Evolutionary conservation across 208 protist genomes (phyloP).

Genomic region (Crithidia fasciculata): DNA sequence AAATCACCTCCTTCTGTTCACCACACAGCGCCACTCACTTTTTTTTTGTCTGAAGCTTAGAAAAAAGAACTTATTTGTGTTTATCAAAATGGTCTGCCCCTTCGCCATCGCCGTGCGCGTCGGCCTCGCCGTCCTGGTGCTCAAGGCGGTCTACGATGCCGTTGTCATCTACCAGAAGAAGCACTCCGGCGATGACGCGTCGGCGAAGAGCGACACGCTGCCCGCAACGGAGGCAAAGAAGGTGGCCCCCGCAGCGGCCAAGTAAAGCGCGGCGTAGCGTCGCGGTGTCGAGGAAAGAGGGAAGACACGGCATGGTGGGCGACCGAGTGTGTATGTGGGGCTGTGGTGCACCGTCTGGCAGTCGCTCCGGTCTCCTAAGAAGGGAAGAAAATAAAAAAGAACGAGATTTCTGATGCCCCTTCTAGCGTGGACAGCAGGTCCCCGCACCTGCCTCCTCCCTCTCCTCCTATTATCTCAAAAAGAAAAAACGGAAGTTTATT

Average conservation of each 20-base stretch:
- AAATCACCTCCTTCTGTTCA: too few relatives aligned
- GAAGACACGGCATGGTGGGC: too few relatives aligned
- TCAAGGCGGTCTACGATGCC: conserved; percentile 40
- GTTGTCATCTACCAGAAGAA: conserved; percentile 21
- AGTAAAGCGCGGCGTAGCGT: too few relatives aligned
- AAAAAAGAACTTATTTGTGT: not conserved
- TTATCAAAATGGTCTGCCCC: conserved; percentile 39
- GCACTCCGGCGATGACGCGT: not conserved
- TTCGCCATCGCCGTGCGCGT: conserved; percentile 44
- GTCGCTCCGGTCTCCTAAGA: not conserved
- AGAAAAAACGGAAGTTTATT: too few relatives aligned
- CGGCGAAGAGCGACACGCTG: not conserved
- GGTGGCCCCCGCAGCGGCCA: not conserved
- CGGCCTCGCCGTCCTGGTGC: conserved; percentile 34
- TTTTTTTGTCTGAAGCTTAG: too few relatives aligned
- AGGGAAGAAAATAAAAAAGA: not conserved
- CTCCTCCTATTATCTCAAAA: too few relatives aligned
- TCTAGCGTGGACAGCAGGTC: too few relatives aligned
- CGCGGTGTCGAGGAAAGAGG: too few relatives aligned
- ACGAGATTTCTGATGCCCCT: not conserved
- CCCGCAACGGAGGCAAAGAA: not conserved
- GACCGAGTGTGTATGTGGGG: too few relatives aligned
- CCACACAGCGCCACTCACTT: too few relatives aligned
- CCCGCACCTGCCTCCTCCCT: too few relatives aligned
- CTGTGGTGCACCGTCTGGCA: too few relatives aligned